Conservation (phyloP, 1,139 yeast species). For the Pichia norvegensis region DNA sequence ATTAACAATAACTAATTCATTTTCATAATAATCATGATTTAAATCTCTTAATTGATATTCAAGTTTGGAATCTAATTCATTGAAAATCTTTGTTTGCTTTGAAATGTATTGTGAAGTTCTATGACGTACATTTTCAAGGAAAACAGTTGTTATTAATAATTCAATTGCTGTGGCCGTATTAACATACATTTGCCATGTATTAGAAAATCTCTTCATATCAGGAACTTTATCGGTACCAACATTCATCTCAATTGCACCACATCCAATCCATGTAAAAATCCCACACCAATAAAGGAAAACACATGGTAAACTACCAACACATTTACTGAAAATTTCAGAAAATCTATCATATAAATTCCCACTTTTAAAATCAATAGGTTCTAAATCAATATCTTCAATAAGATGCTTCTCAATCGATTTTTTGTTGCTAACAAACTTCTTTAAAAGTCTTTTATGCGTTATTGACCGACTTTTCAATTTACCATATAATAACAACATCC, state of each 20-base stretch:
- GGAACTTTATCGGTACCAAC: slow-evolving; percentile 12
- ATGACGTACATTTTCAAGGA: slow-evolving; percentile 32
- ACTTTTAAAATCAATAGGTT: slow-evolving; percentile 2
- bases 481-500: slow-evolving; percentile 21
- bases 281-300: slow-evolving; percentile 33
- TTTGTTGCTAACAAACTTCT: slow-evolving; percentile 3
- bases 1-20: slow-evolving; percentile 22
- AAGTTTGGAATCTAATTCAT: slow-evolving; percentile 26
- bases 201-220: slow-evolving; percentile 23
- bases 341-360: slow-evolving; percentile 28
- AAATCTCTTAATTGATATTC: slow-evolving; percentile 24
- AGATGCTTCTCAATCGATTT: not conserved
- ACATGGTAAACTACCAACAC: slow-evolving; percentile 28
- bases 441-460: slow-evolving; percentile 22
- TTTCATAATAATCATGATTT: slow-evolving; percentile 22
- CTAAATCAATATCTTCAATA: not conserved
- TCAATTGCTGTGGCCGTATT: slow-evolving; percentile 35
- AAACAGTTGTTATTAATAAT: slow-evolving; percentile 28
- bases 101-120: slow-evolving; percentile 29
- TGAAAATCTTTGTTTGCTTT: slow-evolving; percentile 21
- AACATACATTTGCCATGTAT: slow-evolving; percentile 34
- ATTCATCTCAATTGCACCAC: slow-evolving; percentile 27
- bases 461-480: slow-evolving; percentile 28
- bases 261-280: slow-evolving; percentile 31
- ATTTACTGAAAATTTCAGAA: slow-evolving; percentile 20